Base-by-base conservation (phyloP, 1,139 yeast species). In the Protomyces inouyei region DNA sequence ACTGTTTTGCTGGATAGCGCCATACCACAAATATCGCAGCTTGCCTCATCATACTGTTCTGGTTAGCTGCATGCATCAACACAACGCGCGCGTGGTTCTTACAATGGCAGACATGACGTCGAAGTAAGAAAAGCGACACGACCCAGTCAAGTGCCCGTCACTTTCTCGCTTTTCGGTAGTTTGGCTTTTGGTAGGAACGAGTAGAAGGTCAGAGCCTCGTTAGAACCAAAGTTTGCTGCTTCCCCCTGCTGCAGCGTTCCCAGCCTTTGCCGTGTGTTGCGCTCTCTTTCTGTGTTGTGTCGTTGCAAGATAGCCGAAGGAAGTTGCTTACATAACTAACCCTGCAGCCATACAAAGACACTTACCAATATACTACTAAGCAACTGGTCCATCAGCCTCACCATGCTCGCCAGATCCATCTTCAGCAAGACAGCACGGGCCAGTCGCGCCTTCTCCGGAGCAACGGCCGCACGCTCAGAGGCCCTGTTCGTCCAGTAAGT, bases 21-120 rank as follows among this genome's bases (percentile, higher is more conserved):
- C 3, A 96, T 82, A 32, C 97, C 87, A 73, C 98, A 93, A 21
- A 89, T 90, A 76, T 93, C 98, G 77, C 98, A 93, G 74, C 92
- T 97, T 76, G 85, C 91, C 72, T 87, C 83, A 56, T 75, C 63
- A 40, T 69, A 71, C 57, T 57, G 55, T 6, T 5, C 32, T 4
- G 5, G 32, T 28, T 1, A 28, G 32, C 32, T 52, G 35, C 14
- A 18, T 23, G 21, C 36, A 21, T 12, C 12, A 18, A 18, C 16
- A 40, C 1, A 4, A 6, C 3, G 23, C 23, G 32, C 32, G 32
- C 32, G 32, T 28, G 32, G 45, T 14, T 23, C 61, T 23, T 21
- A 57, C 61, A 12, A 57, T 51, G 32, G 61, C 61, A 36, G 61
- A 57, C 61, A 57, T 57, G 48, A n/a, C 28, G 46, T 43, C 25